Evolutionary conservation across 2,329 filamentous ascomycete genomes (phyloP).

Genomic region (Stachybotrys elegans): DNA sequence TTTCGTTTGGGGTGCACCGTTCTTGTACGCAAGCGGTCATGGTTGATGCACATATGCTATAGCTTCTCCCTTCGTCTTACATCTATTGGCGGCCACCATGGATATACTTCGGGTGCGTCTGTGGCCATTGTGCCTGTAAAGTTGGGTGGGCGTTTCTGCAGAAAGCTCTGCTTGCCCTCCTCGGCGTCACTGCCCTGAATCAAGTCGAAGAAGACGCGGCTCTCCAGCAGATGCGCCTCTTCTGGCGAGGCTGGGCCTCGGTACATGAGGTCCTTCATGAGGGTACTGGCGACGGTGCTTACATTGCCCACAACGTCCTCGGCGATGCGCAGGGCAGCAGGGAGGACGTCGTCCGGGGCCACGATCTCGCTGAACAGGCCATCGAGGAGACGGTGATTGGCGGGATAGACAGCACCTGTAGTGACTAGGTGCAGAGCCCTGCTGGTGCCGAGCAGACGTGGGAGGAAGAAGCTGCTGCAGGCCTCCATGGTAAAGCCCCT

Average conservation of each 20-base stretch:
- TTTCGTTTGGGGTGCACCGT: no score
- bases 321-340: slow-evolving; percentile 60
- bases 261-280: slow-evolving; percentile 71
- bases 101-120: slow-evolving; percentile 55
- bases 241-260: slow-evolving; percentile 55
- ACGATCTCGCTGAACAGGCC: slow-evolving; percentile 64
- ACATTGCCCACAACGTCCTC: slow-evolving; percentile 62
- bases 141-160: slow-evolving; percentile 60
- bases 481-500: slow-evolving; percentile 70
- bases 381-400: slow-evolving; percentile 44
- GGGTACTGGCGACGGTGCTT: slow-evolving; percentile 55
- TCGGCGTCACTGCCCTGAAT: slow-evolving; percentile 54
- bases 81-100: slow-evolving; percentile 59
- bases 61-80: slow-evolving; percentile 22
- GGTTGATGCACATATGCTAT: no score
- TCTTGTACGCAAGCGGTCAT: no score
- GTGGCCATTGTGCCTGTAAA: slow-evolving; percentile 58
- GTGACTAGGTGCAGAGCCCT: slow-evolving; percentile 62
- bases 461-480: slow-evolving; percentile 66
- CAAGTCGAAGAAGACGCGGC: slow-evolving; percentile 55
- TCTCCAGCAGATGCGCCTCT: slow-evolving; percentile 66
- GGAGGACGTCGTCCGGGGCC: slow-evolving; percentile 55
- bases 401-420: slow-evolving; percentile 57
- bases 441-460: slow-evolving; percentile 60
- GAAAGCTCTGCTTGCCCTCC: slow-evolving; percentile 64